Evolutionary conservation across 2,329 filamentous ascomycete species (phyloP), one percentile per base, ranked within the genome.

Genomic region (Phoma sp.): DNA sequence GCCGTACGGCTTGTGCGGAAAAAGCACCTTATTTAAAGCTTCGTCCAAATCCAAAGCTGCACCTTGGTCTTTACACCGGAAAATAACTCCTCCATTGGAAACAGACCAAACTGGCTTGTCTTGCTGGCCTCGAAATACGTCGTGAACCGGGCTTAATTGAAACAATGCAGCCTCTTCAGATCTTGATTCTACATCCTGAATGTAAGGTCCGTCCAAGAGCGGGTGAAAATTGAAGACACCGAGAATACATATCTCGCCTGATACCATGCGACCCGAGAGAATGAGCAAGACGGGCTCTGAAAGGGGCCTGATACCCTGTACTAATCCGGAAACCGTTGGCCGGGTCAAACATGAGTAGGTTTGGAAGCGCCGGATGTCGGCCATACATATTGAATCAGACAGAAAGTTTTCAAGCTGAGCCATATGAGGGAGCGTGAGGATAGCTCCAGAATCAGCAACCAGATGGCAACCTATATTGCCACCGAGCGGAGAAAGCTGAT

Each of bases 351-450:
- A 25, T n/a, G 9, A 18, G 15, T 23, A 9, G 14, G n/a, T 33
- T 40, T 40, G 25, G n/a, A 32, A 17, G n/a, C 21, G 36, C n/a
- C 11, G 28, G 20, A 40, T 40, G 14, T 48, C 46, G 7, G 36
- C 4, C 46, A 48, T 40, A 14, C 46, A 17, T 28, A 48, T 48
- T 2, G 46, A 40, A 33, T 48, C 26, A 36, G 18, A 48, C 26
- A 48, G 28, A 20, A 48, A 33, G 10, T 1, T 20, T 34, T 40
- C 46, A n/a, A 48, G 18, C 10, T 48, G 36, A 20, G 32, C 46
- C 46, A 48, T 48, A 23, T 28, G 36, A 40, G 46, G 46, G 30
- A 48, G 36, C 20, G 36, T 40, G 7, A 40, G 46, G 18, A 48
- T 14, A 3, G 20, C 18, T 9, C 36, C 26, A 18, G 20, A 28